Conservation (phyloP, 306 rosid genomes). For the Sechiopsis laciniata region DNA sequence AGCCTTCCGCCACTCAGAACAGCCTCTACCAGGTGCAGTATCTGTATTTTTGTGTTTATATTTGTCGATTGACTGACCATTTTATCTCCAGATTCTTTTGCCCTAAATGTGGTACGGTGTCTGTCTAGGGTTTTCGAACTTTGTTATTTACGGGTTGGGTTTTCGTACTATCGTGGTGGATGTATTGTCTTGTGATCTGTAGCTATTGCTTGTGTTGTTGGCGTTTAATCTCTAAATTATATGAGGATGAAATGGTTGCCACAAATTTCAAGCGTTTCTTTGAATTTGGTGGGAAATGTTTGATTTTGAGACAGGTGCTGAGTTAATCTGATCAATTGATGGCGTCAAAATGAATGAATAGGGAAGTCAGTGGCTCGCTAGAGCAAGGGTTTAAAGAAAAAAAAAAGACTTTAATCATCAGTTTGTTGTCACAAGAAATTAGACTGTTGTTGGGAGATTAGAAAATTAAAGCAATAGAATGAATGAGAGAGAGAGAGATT, state of each 20-base stretch:
- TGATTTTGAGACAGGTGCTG: neutral
- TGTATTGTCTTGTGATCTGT: no score
- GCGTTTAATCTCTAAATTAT: neutral
- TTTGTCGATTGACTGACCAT: neutral
- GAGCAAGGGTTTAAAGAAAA: neutral
- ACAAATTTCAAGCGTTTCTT: neutral
- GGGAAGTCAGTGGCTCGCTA: neutral
- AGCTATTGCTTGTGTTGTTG: neutral
- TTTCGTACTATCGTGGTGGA: no score
- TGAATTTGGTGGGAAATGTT: neutral
- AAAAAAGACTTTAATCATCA: neutral
- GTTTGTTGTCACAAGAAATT: neutral
- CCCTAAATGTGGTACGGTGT: neutral
- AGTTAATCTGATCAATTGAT: neutral
- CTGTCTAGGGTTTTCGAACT: no score
- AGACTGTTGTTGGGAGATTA: neutral
- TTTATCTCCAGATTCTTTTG: neutral
- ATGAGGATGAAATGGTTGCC: neutral
- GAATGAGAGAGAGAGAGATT: no score
- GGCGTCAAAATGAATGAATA: no score
- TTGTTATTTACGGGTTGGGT: no score
- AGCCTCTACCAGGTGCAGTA: constrained; percentile 54
- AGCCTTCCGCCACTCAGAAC: constrained; percentile 11
- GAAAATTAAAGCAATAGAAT: neutral
- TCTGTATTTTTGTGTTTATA: neutral